Conservation (phyloP, 2,329 filamentous ascomycete genomes). For the Trichophyton schoenleinii region DNA sequence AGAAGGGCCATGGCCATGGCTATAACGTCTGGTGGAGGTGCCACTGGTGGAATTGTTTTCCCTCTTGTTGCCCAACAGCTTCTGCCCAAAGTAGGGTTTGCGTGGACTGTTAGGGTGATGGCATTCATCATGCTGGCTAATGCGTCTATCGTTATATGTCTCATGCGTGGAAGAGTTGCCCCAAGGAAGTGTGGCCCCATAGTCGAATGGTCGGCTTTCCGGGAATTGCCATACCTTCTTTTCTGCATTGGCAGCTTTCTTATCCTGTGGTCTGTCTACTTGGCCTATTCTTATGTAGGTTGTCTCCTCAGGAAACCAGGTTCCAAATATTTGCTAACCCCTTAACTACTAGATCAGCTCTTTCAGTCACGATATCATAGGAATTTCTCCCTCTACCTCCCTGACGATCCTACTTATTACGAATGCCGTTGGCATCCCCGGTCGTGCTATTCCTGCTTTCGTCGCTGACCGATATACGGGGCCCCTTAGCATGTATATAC, state of each 20-base stretch:
- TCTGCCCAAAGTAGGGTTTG: conserved; percentile 48
- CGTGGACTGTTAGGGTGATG: conserved; percentile 50
- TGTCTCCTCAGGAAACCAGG: neutral
- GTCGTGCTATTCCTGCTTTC: conserved; percentile 46
- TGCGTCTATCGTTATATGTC: conserved; percentile 26
- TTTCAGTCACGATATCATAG: conserved; percentile 30
- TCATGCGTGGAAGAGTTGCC: conserved; percentile 38
- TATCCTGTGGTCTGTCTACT: conserved; percentile 41
- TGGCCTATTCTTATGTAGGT: conserved; percentile 39
- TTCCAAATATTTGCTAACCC: neutral
- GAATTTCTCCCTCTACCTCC: conserved; percentile 33
- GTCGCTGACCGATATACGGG: conserved; percentile 48
- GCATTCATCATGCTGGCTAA: conserved; percentile 47
- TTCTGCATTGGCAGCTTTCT: conserved; percentile 33
- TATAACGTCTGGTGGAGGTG: conserved; percentile 46
- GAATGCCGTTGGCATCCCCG: conserved; percentile 49
- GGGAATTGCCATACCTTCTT: conserved; percentile 36
- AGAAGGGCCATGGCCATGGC: conserved; percentile 48
- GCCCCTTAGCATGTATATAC: conserved; percentile 48
- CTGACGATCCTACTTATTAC: conserved; percentile 52
- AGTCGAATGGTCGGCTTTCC: conserved; percentile 41
- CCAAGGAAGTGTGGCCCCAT: conserved; percentile 39
- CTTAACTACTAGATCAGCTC: conserved; percentile 21
- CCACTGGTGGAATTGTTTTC: conserved; percentile 52
- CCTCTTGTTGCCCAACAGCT: conserved; percentile 46